phyloP scores from a whole-genome alignment of 1,139 yeast genomes.

The Blastobotrys elegans region DNA sequence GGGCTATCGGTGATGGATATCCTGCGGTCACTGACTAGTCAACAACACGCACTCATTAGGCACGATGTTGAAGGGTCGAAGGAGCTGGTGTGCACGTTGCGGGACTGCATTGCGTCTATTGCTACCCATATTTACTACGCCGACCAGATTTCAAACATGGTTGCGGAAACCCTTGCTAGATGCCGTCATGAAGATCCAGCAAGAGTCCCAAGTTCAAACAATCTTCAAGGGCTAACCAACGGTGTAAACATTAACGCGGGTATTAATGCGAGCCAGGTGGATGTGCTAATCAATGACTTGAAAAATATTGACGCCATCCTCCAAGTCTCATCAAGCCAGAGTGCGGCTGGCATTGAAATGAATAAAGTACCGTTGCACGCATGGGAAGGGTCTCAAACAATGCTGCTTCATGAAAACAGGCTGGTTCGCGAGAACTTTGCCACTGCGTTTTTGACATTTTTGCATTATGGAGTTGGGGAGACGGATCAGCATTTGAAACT shows the following conservation, averaged over 20 bases:
- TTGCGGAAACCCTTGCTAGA: slow-evolving; percentile 42
- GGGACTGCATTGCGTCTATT: slow-evolving; percentile 52
- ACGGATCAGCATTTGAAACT: slow-evolving; percentile 15
- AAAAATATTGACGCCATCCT: slow-evolving; percentile 23
- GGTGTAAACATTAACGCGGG: background rate
- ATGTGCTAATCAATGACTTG: slow-evolving; percentile 23
- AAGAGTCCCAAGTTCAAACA: slow-evolving; percentile 6
- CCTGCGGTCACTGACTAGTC: slow-evolving; percentile 54
- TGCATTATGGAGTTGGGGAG: slow-evolving; percentile 18
- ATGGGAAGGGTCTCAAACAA: slow-evolving; percentile 35
- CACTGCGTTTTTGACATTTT: slow-evolving; percentile 24
- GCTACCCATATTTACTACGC: slow-evolving; percentile 71
- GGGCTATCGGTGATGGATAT: slow-evolving; percentile 88
- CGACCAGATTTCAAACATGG: slow-evolving; percentile 75
- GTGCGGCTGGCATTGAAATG: slow-evolving; percentile 10
- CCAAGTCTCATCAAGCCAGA: slow-evolving; percentile 1
- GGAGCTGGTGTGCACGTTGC: slow-evolving; percentile 25
- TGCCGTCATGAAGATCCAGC: slow-evolving; percentile 16
- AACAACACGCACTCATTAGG: slow-evolving; percentile 49
- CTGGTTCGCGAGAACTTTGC: slow-evolving; percentile 28
- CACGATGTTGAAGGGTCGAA: slow-evolving; percentile 9
- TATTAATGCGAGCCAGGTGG: background rate
- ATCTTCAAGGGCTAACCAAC: slow-evolving; percentile 3
- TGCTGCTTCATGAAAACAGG: slow-evolving; percentile 27
- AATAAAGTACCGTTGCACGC: slow-evolving; percentile 24